These are phyloP conservation scores for Hemileccinum hortonii DNA, from an alignment of 1,284 basidiomycete genomes.

Conservation along the genomic window DNA sequence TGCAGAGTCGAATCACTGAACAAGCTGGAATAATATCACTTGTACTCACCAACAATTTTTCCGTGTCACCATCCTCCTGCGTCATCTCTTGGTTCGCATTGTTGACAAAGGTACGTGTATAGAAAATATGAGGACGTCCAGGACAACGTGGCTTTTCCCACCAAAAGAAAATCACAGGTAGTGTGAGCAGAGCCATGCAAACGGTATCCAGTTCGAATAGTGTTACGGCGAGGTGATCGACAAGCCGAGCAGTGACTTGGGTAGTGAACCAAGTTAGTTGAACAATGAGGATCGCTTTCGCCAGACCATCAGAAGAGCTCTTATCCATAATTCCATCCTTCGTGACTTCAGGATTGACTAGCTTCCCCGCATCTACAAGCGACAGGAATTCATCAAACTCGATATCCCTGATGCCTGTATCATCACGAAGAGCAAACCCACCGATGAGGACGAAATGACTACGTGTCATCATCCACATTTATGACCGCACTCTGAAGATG, in stretches of 20 bases:
- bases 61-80: background rate
- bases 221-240: conserved; percentile 23
- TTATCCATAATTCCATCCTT: conserved; percentile 31
- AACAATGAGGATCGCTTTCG: conserved; percentile 28
- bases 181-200: no score
- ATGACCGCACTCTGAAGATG: conserved; percentile 4
- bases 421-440: conserved; percentile 18
- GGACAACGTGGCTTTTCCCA: conserved; percentile 35
- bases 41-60: background rate
- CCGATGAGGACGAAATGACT: conserved; percentile 31
- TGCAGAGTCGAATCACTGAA: background rate
- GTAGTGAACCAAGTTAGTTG: conserved; percentile 36
- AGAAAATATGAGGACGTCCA: background rate
- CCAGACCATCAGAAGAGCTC: conserved; percentile 30
- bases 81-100: no score
- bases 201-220: conserved; percentile 35
- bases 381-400: background rate
- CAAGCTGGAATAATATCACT: no score
- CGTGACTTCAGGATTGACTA: conserved; percentile 9
- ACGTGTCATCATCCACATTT: conserved; percentile 23
- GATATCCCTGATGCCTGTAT: background rate
- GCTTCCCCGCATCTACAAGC: background rate
- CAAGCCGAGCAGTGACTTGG: conserved; percentile 27
- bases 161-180: conserved; percentile 32
- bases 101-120: background rate